Percentiles rank a stretch among this genome's conserved stretches.
Evolutionary conservation across 2,329 filamentous ascomycete genomes (phyloP).

Genomic region (Microdochium paspali): DNA sequence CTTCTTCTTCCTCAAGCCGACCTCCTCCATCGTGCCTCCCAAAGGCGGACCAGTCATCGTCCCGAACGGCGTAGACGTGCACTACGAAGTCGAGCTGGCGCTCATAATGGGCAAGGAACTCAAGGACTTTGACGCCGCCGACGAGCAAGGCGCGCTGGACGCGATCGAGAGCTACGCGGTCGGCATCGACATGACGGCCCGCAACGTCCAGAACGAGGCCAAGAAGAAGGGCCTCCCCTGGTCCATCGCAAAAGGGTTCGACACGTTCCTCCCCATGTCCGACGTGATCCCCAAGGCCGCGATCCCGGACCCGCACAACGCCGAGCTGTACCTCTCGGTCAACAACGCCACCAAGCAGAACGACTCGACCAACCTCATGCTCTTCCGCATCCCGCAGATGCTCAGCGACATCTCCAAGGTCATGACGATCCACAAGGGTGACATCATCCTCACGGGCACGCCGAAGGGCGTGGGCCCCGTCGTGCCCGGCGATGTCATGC

Average conservation of each 20-base stretch:
- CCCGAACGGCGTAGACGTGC: conserved; percentile 74
- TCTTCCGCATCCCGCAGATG: conserved; percentile 81
- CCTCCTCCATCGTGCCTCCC: conserved; percentile 75
- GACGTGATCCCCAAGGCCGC: conserved; percentile 68
- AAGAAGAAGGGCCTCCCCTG: conserved; percentile 96
- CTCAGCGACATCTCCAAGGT: conserved; percentile 88
- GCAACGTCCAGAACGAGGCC: conserved; percentile 91
- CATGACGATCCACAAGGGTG: conserved; percentile 86
- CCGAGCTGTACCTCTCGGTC: conserved; percentile 77
- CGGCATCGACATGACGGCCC: conserved; percentile 93
- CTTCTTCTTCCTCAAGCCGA: conserved; percentile 97
- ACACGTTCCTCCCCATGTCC: conserved; percentile 89
- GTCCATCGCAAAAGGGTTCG: conserved; percentile 95
- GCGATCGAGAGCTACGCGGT: conserved; percentile 82
- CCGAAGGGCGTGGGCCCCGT: conserved; percentile 91
- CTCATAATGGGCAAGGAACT: conserved; percentile 78
- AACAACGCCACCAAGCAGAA: conserved; percentile 71
- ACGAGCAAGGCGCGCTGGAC: conserved; percentile 67
- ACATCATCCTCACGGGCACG: conserved; percentile 92
- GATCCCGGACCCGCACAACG: conserved; percentile 80
- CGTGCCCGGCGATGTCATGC: conserved; percentile 77
- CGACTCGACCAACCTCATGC: conserved; percentile 88
- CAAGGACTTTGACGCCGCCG: conserved; percentile 64
- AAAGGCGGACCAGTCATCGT: conserved; percentile 70
- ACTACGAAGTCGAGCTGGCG: conserved; percentile 93